Evolutionary conservation across 768 basidiomycete genomes (phyloP).

Genomic region (Candolleomyces eurysporus): DNA sequence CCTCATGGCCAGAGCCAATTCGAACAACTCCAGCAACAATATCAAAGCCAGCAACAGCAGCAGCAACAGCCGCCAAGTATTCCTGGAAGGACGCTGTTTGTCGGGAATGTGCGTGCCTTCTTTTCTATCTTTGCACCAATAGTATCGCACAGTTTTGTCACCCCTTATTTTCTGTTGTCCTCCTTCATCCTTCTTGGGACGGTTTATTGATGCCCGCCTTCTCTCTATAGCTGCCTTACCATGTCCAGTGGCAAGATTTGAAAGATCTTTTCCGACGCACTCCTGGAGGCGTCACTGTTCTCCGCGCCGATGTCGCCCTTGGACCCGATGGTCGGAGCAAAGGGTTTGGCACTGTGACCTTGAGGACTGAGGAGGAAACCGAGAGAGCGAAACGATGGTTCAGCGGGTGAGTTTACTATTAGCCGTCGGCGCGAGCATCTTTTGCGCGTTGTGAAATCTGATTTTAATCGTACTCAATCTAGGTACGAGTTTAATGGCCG

Average conservation of each 20-base stretch:
- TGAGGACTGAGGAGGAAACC: conserved; percentile 80
- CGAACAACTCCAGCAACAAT: conserved; percentile 11
- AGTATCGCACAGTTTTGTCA: background rate
- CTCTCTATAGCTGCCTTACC: conserved; percentile 77
- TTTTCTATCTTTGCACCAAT: background rate
- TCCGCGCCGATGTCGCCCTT: conserved; percentile 88
- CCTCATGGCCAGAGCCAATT: conserved; percentile 1
- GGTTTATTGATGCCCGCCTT: background rate
- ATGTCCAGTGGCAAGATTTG: conserved; percentile 97
- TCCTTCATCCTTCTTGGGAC: background rate
- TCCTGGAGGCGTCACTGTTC: conserved; percentile 58
- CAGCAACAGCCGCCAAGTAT: conserved; percentile 13
- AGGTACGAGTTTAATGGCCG: conserved; percentile 91
- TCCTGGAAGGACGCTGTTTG: conserved; percentile 65
- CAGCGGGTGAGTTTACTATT: conserved; percentile 66
- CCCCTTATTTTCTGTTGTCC: background rate
- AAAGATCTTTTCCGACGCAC: conserved; percentile 88
- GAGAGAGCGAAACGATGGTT: conserved; percentile 84
- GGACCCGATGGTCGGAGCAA: conserved; percentile 86
- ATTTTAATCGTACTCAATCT: conserved; percentile 3
- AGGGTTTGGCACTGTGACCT: conserved; percentile 92
- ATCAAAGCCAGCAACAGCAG: conserved; percentile 21
- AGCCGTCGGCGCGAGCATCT: background rate
- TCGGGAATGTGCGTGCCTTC: conserved; percentile 72
- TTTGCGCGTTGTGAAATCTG: background rate